Percentiles rank a stretch among this genome's conserved stretches.
Evolutionary conservation across 768 basidiomycete genomes (phyloP).

Genomic region (Mycena vitilis): DNA sequence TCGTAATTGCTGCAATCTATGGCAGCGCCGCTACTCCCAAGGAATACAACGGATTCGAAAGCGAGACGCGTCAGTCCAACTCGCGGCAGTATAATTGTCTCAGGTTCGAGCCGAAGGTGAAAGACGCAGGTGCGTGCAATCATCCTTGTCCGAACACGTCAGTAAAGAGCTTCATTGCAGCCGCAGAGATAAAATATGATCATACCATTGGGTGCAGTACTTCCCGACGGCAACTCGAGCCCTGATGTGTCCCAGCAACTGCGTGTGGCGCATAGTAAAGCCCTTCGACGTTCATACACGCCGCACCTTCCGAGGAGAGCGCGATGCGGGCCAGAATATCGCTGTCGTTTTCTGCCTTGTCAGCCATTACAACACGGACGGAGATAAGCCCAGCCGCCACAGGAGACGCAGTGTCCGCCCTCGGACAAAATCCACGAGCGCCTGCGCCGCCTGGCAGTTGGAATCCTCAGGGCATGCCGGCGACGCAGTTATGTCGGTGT

Average conservation of each 20-base stretch:
- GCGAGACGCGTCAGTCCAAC: no score
- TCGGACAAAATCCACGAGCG: not conserved
- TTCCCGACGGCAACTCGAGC: not conserved
- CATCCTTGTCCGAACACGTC: no score
- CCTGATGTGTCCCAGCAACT: not conserved
- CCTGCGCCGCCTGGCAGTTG: not conserved
- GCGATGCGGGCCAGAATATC: not conserved
- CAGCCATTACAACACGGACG: not conserved
- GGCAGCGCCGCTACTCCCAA: no score
- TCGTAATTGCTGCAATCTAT: no score
- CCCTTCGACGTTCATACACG: not conserved
- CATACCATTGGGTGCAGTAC: no score
- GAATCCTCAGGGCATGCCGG: not conserved
- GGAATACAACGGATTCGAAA: no score
- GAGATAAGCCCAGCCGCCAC: slow-evolving; percentile 7
- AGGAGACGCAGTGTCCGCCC: not conserved
- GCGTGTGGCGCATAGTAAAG: not conserved
- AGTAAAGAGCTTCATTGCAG: no score
- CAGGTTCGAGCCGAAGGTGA: no score
- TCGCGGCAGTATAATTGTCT: no score
- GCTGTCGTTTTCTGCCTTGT: not conserved
- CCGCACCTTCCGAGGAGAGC: slow-evolving; percentile 1
- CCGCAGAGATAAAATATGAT: no score
- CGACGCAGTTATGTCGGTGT: not conserved
- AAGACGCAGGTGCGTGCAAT: no score